A percentile compares a stretch with the other conserved stretches of the same genome.
Conservation (phyloP, 2,329 filamentous ascomycete species). For the Alternaria angustiovoidea region DNA sequence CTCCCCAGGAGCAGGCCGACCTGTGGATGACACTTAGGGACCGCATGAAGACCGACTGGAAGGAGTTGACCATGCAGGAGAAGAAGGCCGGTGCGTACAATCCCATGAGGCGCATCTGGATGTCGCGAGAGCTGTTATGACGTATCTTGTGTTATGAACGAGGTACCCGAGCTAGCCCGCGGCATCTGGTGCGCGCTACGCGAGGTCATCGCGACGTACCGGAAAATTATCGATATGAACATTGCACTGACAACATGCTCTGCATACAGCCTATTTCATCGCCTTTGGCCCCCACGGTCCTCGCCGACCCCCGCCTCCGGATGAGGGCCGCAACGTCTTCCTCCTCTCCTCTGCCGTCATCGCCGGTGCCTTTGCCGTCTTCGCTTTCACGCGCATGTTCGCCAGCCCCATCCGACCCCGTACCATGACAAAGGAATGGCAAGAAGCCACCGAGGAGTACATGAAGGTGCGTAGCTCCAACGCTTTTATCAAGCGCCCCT, state of each 20-base stretch:
- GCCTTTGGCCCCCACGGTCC: conserved; percentile 97
- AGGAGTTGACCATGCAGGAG: conserved; percentile 92
- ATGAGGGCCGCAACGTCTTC: conserved; percentile 81
- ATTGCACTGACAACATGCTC: conserved; percentile 30
- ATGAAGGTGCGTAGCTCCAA: conserved; percentile 73
- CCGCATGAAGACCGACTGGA: conserved; percentile 98
- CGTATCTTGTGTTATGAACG: conserved; percentile 38
- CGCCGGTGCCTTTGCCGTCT: conserved; percentile 72
- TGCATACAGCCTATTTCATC: conserved; percentile 93
- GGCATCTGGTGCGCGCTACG: conserved; percentile 19
- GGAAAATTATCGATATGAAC: conserved; percentile 17
- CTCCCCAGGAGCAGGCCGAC: conserved; percentile 98
- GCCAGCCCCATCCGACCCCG: conserved; percentile 71
- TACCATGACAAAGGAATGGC: conserved; percentile 97
- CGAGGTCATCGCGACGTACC: conserved; percentile 21
- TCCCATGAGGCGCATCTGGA: conserved; percentile 20
- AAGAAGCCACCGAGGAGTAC: conserved; percentile 94
- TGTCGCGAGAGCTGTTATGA: conserved; percentile 34
- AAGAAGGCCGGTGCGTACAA: conserved; percentile 94
- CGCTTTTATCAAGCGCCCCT: conserved; percentile 1
- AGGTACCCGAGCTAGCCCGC: conserved; percentile 30
- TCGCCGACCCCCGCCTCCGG: conserved; percentile 81
- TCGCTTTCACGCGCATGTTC: conserved; percentile 74
- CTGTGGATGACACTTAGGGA: conserved; percentile 98
- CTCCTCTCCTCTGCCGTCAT: conserved; percentile 76